Evolutionary conservation across 192 early-diverging fungal genomes (phyloP), one percentile per base, ranked within the genome.

Genomic region (Diversispora eburnea): DNA sequence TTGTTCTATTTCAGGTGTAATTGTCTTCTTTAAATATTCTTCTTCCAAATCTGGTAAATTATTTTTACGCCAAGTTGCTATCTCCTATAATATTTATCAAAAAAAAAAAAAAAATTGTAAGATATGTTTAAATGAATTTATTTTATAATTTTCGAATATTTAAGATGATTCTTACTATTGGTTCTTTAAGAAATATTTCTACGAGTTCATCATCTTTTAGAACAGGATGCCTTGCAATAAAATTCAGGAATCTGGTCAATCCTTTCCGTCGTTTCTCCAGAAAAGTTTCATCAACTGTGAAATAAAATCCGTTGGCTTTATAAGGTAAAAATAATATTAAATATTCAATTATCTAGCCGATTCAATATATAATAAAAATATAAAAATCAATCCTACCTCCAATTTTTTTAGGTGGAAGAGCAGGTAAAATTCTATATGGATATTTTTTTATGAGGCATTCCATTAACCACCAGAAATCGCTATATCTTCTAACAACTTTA

Each of bases 391-490:
- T 3, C 33, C 59, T 90, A 88, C 93, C 89, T 81, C 88, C 87
- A 63, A 95, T 82, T 58, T 92, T 90, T 76, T 97, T 97, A 3
- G 95, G 95, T 59, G 95, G 95, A 9, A 95, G 82, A 76, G 88
- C 87, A 13, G 93, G 90, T 41, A 91, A 84, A 72, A 93, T 87
- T 41, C 96, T 82, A 60, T 86, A 92, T 8, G 94, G 94, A 75
- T 95, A 98, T 61, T 88, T 78, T 66, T 88, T 91, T 54, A 86
- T 73, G 6, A 98, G 77, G 17, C 89, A 84, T 65, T 95, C 93
- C 62, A 88, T 85, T 42, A 98, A 80, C 93, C 93, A 95, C 78
- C 88, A 86, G 78, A 98, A 95, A 77, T 98, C 96, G 66, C 90
- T 94, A 79, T 94, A 98, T 75, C 96, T 86, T 13, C 96, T 88